These are phyloP conservation scores for Xylaria curta DNA, from an alignment of 495 filamentous ascomycete species.

Conservation along the genomic window DNA sequence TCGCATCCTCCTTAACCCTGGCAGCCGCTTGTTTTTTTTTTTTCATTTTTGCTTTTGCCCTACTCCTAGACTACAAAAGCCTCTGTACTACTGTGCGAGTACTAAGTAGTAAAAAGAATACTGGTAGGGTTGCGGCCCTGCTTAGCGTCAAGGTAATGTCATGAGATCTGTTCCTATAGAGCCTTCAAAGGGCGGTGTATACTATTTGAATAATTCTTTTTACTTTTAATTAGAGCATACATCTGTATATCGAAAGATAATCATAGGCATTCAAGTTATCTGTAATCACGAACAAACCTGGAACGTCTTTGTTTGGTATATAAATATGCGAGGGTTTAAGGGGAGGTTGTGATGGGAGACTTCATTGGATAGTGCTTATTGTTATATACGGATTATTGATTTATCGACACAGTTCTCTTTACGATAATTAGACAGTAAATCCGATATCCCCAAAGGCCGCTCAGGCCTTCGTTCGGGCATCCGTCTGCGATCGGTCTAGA, in stretches of 20 bases:
- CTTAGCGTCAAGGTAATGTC: not conserved
- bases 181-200: not conserved
- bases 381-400: not conserved
- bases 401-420: not conserved
- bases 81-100: not conserved
- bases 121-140: not conserved
- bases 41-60: too few relatives aligned
- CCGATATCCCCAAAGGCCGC: slow-evolving; percentile 7
- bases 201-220: not conserved
- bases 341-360: not conserved
- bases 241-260: too few relatives aligned
- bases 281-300: too few relatives aligned
- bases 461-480: not conserved
- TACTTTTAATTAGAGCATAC: too few relatives aligned
- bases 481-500: too few relatives aligned
- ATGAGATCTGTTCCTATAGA: not conserved
- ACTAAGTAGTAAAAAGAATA: too few relatives aligned
- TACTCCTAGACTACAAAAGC: not conserved
- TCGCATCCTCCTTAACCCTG: not conserved
- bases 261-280: not conserved
- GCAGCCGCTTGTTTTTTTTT: not conserved
- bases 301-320: not conserved
- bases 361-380: not conserved
- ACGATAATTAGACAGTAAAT: not conserved
- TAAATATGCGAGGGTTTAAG: not conserved